These are phyloP conservation scores for Cystofilobasidium capitatum DNA, from an alignment of 768 basidiomycete species.

Conservation along the genomic window DNA sequence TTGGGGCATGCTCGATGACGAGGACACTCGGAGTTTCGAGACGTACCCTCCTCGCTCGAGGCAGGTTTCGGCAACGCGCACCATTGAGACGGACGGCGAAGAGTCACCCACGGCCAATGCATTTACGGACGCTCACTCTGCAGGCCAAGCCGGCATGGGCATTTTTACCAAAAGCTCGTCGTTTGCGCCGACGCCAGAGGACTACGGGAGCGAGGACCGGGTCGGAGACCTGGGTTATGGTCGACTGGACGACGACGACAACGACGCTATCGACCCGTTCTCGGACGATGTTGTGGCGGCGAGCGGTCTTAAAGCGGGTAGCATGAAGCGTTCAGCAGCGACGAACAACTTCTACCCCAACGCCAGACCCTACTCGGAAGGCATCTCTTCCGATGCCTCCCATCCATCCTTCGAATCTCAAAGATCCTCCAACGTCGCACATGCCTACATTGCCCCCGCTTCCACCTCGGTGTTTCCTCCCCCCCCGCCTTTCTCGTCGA, in stretches of 20 bases:
- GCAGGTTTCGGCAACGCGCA: not conserved
- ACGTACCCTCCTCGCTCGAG: conserved; percentile 1
- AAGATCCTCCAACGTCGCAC: no score
- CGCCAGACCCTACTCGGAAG: not conserved
- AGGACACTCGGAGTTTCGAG: conserved; percentile 19
- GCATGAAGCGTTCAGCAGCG: conserved; percentile 9
- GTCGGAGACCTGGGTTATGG: conserved; percentile 9
- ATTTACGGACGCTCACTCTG: not conserved
- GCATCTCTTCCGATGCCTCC: not conserved
- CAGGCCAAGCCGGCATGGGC: conserved; percentile 2
- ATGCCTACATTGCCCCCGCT: no score
- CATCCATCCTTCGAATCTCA: no score
- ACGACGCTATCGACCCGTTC: not conserved
- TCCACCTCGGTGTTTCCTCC: no score
- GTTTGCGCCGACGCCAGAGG: not conserved
- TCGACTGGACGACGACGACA: not conserved
- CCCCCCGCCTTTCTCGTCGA: no score
- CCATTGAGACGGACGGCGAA: not conserved
- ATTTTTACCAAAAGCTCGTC: conserved; percentile 6
- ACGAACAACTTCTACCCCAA: conserved; percentile 19
- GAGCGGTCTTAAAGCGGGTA: not conserved
- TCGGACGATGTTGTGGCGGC: not conserved
- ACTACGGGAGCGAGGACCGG: not conserved
- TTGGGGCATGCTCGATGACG: conserved; percentile 22
- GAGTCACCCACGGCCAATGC: not conserved